Evolutionary conservation across 345 rosid genomes (phyloP).

Genomic region (Dipteronia dyeriana): DNA sequence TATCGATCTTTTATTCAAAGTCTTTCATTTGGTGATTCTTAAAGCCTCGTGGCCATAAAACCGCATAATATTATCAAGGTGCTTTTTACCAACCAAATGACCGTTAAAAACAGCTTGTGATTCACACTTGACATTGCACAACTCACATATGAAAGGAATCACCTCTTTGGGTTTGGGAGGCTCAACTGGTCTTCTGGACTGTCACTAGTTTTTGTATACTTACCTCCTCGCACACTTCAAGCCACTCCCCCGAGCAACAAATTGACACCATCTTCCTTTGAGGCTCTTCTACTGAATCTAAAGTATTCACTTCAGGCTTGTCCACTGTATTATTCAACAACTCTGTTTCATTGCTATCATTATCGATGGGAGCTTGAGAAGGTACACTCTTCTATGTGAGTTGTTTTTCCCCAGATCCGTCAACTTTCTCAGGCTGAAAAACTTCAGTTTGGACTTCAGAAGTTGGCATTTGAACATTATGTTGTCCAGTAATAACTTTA

Average conservation of each 20-base stretch:
- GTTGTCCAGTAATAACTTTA: constrained; percentile 20
- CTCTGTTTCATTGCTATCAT: constrained; percentile 21
- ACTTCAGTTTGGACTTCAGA: constrained; percentile 14
- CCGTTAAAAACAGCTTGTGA: constrained; percentile 36
- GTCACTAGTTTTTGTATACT: constrained; percentile 24
- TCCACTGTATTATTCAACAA: constrained; percentile 20
- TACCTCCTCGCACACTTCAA: constrained; percentile 34
- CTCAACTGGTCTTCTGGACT: constrained; percentile 27
- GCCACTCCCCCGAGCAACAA: constrained; percentile 23
- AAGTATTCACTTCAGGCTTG: constrained; percentile 10
- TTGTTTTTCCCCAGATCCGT: constrained; percentile 24
- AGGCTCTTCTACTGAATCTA: constrained; percentile 24
- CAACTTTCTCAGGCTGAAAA: constrained; percentile 20
- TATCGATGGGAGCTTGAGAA: constrained; percentile 14
- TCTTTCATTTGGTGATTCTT: too few relatives aligned
- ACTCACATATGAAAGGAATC: constrained; percentile 38
- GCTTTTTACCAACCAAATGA: constrained; percentile 47
- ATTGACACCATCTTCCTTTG: constrained; percentile 27
- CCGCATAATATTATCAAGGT: constrained; percentile 34
- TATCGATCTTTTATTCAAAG: too few relatives aligned
- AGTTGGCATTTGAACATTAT: constrained; percentile 24
- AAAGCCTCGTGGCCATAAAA: constrained; percentile 30
- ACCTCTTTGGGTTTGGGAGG: constrained; percentile 30
- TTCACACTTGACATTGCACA: constrained; percentile 44
- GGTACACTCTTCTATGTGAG: constrained; percentile 1